phyloP scores from a whole-genome alignment of 192 early-diverging fungal genomes.

The Lobosporangium transversale region DNA sequence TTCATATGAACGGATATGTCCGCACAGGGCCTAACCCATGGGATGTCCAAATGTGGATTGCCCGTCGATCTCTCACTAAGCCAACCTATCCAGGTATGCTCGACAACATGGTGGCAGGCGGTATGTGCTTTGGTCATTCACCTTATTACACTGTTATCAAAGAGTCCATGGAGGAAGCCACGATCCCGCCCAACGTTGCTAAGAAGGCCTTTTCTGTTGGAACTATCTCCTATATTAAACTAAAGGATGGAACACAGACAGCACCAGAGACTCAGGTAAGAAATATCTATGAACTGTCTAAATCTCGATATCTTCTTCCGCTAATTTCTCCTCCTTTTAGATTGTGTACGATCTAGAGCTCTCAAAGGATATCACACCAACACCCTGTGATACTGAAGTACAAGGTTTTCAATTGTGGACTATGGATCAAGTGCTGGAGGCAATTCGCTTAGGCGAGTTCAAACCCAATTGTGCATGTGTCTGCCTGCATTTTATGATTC shows the following conservation, averaged over 20 bases:
- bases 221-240: slow-evolving; percentile 75
- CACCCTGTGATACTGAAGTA: slow-evolving; percentile 88
- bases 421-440: slow-evolving; percentile 67
- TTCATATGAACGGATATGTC: slow-evolving; percentile 88
- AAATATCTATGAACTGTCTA: background rate
- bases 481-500: slow-evolving; percentile 87
- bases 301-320: background rate
- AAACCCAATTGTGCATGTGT: slow-evolving; percentile 88
- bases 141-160: slow-evolving; percentile 77
- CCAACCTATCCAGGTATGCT: slow-evolving; percentile 88
- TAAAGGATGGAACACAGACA: slow-evolving; percentile 59
- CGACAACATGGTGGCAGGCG: slow-evolving; percentile 84
- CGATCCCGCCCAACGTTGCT: slow-evolving; percentile 67
- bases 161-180: slow-evolving; percentile 93
- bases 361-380: slow-evolving; percentile 65
- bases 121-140: slow-evolving; percentile 71
- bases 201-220: slow-evolving; percentile 63
- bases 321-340: slow-evolving; percentile 29
- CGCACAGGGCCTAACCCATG: slow-evolving; percentile 40
- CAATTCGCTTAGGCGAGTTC: slow-evolving; percentile 65
- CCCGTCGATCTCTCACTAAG: slow-evolving; percentile 78
- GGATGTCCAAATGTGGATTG: slow-evolving; percentile 87
- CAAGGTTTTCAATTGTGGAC: slow-evolving; percentile 77
- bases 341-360: slow-evolving; percentile 88
- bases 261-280: slow-evolving; percentile 85